These are phyloP conservation scores for Colletotrichum siamense DNA, from an alignment of 2,329 filamentous ascomycete species.

Conservation along the genomic window DNA sequence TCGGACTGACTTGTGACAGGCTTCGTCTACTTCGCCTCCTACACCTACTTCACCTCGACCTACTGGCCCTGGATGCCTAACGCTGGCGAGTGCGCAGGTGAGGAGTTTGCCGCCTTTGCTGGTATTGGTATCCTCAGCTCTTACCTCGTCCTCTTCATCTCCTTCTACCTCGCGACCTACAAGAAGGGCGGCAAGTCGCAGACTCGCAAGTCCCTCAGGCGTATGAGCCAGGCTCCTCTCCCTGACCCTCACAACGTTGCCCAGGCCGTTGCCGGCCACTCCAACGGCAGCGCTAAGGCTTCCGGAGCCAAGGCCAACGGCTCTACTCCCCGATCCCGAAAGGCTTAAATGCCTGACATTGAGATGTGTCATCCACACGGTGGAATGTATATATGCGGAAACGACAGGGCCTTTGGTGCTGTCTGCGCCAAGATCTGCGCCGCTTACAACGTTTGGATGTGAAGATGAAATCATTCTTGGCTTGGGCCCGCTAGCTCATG, in stretches of 20 bases:
- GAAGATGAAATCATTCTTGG: constrained; percentile 4
- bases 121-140: constrained; percentile 92
- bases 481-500: neutral
- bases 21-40: constrained; percentile 99
- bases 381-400: constrained; percentile 21
- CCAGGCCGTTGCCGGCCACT: constrained; percentile 53
- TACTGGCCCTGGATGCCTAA: constrained; percentile 90
- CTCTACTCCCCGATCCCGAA: constrained; percentile 69
- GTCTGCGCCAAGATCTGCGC: constrained; percentile 1
- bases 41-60: constrained; percentile 93
- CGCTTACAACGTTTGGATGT: constrained; percentile 12
- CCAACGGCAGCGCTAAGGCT: constrained; percentile 57
- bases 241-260: constrained; percentile 82
- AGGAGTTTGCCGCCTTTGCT: constrained; percentile 94
- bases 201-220: constrained; percentile 77
- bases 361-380: neutral
- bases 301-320: constrained; percentile 65
- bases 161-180: constrained; percentile 98
- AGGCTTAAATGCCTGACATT: constrained; percentile 56
- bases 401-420: neutral
- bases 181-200: constrained; percentile 81
- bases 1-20: constrained; percentile 53
- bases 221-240: constrained; percentile 70
- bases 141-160: constrained; percentile 98
- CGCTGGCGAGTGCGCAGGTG: constrained; percentile 84